These are phyloP conservation scores for Parastagonospora avenae DNA, from an alignment of 2,329 filamentous ascomycete species.

Conservation along the genomic window DNA sequence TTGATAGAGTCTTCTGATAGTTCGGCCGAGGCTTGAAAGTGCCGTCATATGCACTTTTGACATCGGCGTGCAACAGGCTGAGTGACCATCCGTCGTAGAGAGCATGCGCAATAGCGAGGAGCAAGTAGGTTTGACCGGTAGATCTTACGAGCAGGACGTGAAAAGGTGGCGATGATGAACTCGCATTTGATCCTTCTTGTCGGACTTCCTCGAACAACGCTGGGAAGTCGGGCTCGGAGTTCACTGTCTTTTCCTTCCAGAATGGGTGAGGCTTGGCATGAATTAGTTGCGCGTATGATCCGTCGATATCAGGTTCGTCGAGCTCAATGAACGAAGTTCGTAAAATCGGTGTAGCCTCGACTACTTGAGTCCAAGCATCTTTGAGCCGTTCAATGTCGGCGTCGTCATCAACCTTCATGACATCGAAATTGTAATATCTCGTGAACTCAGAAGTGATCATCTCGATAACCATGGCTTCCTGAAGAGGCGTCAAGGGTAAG, in stretches of 20 bases:
- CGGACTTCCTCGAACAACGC: constrained; percentile 38
- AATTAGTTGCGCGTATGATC: constrained; percentile 63
- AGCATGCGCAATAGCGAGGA: constrained; percentile 80
- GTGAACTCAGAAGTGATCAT: constrained; percentile 77
- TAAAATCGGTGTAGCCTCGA: constrained; percentile 69
- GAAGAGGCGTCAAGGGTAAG: constrained; percentile 78
- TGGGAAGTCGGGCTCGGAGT: constrained; percentile 33
- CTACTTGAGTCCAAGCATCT: constrained; percentile 65
- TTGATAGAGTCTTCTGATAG: constrained; percentile 61
- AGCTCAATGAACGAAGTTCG: constrained; percentile 75
- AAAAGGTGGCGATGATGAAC: constrained; percentile 22
- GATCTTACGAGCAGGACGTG: constrained; percentile 48
- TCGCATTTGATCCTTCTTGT: constrained; percentile 37
- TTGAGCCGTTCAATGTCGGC: constrained; percentile 64
- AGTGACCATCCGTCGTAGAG: constrained; percentile 91
- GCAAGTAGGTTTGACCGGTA: constrained; percentile 48
- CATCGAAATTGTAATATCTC: constrained; percentile 85
- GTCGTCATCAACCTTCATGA: constrained; percentile 64
- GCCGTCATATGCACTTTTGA: constrained; percentile 67
- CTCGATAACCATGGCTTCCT: constrained; percentile 83
- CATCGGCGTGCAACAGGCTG: constrained; percentile 71
- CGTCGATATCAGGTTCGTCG: constrained; percentile 62
- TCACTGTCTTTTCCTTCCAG: constrained; percentile 36
- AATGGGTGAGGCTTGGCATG: constrained; percentile 40
- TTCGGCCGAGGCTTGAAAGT: constrained; percentile 50